Percentiles rank a stretch among this genome's conserved stretches.
phyloP scores from a whole-genome alignment of 2,329 filamentous ascomycete species.

The Polychaeton citri region DNA sequence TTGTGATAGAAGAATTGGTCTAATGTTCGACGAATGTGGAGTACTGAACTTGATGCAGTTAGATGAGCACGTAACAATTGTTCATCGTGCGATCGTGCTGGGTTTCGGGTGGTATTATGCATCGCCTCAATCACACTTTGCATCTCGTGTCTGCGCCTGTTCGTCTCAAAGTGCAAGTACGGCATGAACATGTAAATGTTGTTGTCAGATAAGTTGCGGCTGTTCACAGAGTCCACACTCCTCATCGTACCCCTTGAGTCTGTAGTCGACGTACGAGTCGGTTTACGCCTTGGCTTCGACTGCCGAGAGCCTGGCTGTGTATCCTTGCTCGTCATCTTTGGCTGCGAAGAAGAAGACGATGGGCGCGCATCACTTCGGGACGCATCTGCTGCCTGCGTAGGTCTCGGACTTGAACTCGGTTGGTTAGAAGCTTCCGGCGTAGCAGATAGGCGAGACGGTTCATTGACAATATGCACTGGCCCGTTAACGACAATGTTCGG shows the following conservation, averaged over 20 bases:
- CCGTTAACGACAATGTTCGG: no score
- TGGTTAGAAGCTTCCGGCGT: neutral
- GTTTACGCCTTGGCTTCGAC: neutral
- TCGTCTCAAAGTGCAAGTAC: constrained; percentile 52
- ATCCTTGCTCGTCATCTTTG: no score
- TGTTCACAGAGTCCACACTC: neutral
- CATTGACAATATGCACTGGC: no score
- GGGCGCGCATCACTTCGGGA: neutral
- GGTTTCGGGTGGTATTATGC: neutral
- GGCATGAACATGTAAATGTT: constrained; percentile 44
- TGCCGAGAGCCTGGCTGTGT: neutral
- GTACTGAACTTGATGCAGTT: constrained; percentile 28
- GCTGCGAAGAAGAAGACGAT: neutral
- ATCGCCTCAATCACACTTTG: constrained; percentile 15
- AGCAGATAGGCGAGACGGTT: neutral
- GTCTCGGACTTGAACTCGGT: no score
- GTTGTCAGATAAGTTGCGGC: constrained; percentile 12
- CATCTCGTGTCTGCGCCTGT: constrained; percentile 36
- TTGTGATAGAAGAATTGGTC: constrained; percentile 56
- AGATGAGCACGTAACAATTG: constrained; percentile 35
- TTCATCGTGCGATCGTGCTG: neutral
- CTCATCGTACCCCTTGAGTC: constrained; percentile 18
- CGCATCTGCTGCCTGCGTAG: neutral
- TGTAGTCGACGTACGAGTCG: constrained; percentile 6
- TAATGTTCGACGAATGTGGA: constrained; percentile 49